Percentiles rank a stretch among this genome's conserved stretches.
Evolutionary conservation across 1,284 basidiomycete species (phyloP).

Genomic region (Taiwanofungus camphoratus): DNA sequence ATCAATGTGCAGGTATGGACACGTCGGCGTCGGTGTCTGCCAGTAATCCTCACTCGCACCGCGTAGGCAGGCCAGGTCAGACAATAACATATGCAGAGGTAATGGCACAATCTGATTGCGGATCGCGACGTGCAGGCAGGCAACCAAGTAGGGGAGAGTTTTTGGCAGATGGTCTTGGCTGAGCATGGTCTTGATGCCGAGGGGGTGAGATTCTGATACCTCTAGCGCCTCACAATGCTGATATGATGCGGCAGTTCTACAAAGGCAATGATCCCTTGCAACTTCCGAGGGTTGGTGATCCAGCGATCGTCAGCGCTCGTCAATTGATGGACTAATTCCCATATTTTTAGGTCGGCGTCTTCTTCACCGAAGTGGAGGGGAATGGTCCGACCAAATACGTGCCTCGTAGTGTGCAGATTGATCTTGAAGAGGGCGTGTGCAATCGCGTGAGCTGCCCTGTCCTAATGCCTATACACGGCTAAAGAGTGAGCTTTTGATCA

Average conservation of each 20-base stretch:
- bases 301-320: neutral
- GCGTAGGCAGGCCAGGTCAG: slow-evolving; percentile 51
- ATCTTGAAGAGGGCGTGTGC: slow-evolving; percentile 89
- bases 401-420: slow-evolving; percentile 90
- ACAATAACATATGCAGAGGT: slow-evolving; percentile 1
- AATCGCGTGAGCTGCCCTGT: slow-evolving; percentile 49
- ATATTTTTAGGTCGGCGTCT: slow-evolving; percentile 57
- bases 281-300: slow-evolving; percentile 36
- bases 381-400: slow-evolving; percentile 65
- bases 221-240: slow-evolving; percentile 2
- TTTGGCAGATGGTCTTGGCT: slow-evolving; percentile 75
- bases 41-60: slow-evolving; percentile 3
- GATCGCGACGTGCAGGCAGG: slow-evolving; percentile 41
- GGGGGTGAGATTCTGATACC: slow-evolving; percentile 46
- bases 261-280: slow-evolving; percentile 43
- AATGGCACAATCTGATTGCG: neutral
- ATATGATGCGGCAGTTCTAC: slow-evolving; percentile 33
- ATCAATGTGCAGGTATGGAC: slow-evolving; percentile 56
- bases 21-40: neutral
- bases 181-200: slow-evolving; percentile 72
- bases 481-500: neutral
- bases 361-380: slow-evolving; percentile 59
- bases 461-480: neutral
- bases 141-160: slow-evolving; percentile 74
- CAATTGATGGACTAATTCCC: neutral